Conservation (phyloP, 169 alveolate species). For the Toxoplasma gondii region DNA sequence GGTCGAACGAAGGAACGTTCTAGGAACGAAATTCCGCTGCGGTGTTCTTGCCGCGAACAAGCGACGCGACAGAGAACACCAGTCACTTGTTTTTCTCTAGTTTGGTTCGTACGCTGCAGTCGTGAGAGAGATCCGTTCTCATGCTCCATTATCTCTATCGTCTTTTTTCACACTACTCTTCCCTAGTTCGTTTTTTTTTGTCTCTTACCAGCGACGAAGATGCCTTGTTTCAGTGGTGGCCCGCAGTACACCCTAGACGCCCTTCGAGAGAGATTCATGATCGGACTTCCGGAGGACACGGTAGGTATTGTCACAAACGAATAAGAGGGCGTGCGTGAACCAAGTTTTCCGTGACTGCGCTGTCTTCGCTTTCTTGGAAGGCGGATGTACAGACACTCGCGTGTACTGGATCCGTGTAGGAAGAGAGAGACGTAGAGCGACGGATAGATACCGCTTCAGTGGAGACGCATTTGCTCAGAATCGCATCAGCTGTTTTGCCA, state of each 20-base stretch:
- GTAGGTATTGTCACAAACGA: slow-evolving; percentile 48
- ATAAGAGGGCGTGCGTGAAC: background rate
- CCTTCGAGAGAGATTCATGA: slow-evolving; percentile 84
- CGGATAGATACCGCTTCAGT: background rate
- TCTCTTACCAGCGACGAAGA: slow-evolving; percentile 79
- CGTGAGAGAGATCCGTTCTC: no score
- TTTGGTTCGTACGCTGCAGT: no score
- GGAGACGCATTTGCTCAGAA: background rate
- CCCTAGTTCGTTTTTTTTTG: no score
- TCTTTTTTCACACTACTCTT: background rate
- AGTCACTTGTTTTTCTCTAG: no score
- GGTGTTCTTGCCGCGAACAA: no score
- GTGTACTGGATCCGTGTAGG: background rate
- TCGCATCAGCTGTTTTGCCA: background rate
- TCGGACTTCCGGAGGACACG: slow-evolving; percentile 81
- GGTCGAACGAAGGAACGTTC: no score
- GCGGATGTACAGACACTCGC: background rate
- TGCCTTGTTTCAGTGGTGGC: slow-evolving; percentile 90
- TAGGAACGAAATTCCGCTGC: no score
- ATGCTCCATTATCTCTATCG: background rate
- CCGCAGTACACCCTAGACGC: slow-evolving; percentile 79
- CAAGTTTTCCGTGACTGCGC: background rate
- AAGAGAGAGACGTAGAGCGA: no score
- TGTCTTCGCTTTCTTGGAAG: background rate
- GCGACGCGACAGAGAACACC: no score